Evolutionary conservation across 208 protist species (phyloP), one percentile per base, ranked within the genome.

Genomic region (Balamuthia mandrillaris): DNA sequence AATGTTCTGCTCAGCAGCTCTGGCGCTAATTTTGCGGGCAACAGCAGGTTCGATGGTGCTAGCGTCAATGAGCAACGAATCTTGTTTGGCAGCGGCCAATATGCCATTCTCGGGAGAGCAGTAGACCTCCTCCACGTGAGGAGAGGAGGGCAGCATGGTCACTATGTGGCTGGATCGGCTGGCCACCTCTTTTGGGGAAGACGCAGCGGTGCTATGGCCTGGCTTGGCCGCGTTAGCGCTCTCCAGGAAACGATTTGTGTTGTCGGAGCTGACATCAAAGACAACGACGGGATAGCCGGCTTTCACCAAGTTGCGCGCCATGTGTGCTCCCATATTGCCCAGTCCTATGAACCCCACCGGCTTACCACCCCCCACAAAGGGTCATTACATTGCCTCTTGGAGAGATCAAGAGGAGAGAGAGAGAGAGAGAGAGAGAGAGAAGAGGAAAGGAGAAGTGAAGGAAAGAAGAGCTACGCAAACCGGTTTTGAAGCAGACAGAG

Each of bases 141-240:
- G 79, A n/a, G 84, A 83, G 61, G 86, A 84, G 44, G 92, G 93
- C 4, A 96, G 87, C 94, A 96, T 96, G 21, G 92, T 96, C 12
- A 96, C 88, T 12, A 96, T 68, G 45, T 83, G 41, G 27, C 92
- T 63, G 21, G 88, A 60, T 44, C 86, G n/a, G 44, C 86, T 60
- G 37, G 88, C 84, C 37, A 94, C 45, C 24, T 89, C 65, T 7
- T 33, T 49, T 2, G 83, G 77, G 12, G 81, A 54, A 18, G 47
- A 21, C 18, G 63, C 79, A 21, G 58, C 1, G n/a, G n/a, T n/a
- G n/a, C n/a, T n/a, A n/a, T n/a, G n/a, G n/a, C n/a, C n/a, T n/a
- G n/a, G n/a, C 21, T 42, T 61, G 18, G 75, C 56, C 16, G 54
- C 79, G 31, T 87, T 21, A 37, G 18, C n/a, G 1, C 35, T 39